phyloP scores from a whole-genome alignment of 495 filamentous ascomycete genomes.

The Polyplosphaeria fusca region DNA sequence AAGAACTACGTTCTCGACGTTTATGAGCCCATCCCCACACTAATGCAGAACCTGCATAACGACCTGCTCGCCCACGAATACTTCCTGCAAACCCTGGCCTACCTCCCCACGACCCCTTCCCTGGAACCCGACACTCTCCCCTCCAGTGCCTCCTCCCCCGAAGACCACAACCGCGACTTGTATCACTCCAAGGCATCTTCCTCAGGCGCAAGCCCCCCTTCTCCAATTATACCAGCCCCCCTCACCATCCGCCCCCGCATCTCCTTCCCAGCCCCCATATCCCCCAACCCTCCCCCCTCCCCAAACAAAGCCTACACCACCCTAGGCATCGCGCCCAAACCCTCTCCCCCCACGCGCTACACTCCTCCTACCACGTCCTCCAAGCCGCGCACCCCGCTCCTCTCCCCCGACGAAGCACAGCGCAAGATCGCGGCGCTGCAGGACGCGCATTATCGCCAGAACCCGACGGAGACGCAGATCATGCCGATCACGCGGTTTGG shows the following conservation, averaged over 20 bases:
- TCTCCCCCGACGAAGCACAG: background rate
- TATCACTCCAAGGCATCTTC: background rate
- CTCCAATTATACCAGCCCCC: background rate
- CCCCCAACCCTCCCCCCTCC: too few relatives aligned
- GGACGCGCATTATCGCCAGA: slow-evolving; percentile 11
- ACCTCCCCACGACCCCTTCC: background rate
- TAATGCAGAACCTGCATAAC: slow-evolving; percentile 37
- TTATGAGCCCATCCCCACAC: slow-evolving; percentile 35
- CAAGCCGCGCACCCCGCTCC: background rate
- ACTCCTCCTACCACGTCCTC: background rate
- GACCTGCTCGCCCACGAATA: slow-evolving; percentile 35
- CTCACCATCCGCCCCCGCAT: background rate
- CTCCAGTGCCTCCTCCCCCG: background rate
- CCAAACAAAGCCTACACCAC: background rate
- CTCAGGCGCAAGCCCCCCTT: background rate
- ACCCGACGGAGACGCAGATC: slow-evolving; percentile 25
- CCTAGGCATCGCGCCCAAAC: background rate
- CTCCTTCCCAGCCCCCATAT: background rate
- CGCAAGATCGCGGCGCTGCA: slow-evolving; percentile 13
- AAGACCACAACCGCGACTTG: background rate
- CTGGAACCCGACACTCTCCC: background rate
- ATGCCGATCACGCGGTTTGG: slow-evolving; percentile 31
- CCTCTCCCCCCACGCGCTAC: background rate
- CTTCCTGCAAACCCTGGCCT: slow-evolving; percentile 1
- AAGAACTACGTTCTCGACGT: slow-evolving; percentile 35